These are phyloP conservation scores for Tulasnella sp. DNA, from an alignment of 768 basidiomycete genomes.

Conservation along the genomic window DNA sequence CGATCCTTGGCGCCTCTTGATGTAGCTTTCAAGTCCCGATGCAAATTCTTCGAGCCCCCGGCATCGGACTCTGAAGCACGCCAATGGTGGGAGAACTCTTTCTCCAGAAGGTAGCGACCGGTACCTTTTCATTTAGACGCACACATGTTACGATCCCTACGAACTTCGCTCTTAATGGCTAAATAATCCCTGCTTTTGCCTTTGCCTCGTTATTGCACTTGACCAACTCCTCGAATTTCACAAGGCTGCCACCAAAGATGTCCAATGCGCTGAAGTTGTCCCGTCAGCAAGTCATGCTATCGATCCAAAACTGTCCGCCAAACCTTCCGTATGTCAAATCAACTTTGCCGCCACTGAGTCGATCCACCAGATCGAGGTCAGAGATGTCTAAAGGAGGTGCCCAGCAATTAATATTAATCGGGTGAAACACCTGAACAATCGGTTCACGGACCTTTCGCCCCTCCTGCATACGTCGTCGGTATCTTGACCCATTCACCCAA, in stretches of 20 bases:
- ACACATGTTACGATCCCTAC: neutral
- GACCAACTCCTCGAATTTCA: constrained; percentile 38
- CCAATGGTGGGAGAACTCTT: constrained; percentile 26
- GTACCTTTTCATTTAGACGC: neutral
- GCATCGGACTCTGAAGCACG: constrained; percentile 24
- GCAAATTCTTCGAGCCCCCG: constrained; percentile 70
- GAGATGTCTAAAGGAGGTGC: constrained; percentile 47
- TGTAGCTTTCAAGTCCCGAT: constrained; percentile 68
- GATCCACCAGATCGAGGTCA: constrained; percentile 74
- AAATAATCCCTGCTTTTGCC: neutral
- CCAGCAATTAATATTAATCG: neutral
- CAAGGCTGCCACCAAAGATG: constrained; percentile 40
- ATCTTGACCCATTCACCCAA: constrained; percentile 88
- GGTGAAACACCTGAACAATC: neutral
- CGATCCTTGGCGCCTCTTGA: neutral
- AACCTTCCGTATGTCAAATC: constrained; percentile 83
- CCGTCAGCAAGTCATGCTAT: neutral
- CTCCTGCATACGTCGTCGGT: constrained; percentile 94
- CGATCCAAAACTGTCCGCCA: constrained; percentile 5
- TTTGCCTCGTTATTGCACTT: constrained; percentile 10
- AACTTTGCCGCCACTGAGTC: constrained; percentile 72
- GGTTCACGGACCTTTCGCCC: constrained; percentile 65
- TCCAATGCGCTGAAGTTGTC: constrained; percentile 34
- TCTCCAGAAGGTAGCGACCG: neutral
- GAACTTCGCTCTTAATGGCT: neutral